Conservation (phyloP, 78 protist genomes). For the Isochrysis galbana region DNA sequence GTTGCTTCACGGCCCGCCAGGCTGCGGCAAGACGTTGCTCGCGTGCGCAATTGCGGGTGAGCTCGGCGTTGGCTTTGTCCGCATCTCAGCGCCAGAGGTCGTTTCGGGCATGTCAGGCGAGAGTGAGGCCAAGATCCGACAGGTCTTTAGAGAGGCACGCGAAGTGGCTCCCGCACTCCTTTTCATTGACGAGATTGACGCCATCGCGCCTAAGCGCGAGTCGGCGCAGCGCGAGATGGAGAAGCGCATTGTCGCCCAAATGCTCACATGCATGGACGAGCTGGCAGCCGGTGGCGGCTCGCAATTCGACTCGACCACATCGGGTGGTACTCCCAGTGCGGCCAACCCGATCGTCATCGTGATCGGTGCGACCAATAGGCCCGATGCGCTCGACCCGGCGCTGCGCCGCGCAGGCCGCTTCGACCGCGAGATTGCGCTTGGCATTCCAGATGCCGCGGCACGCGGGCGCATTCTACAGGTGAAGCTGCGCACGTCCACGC, state of each 20-base stretch:
- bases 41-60: conserved; percentile 92
- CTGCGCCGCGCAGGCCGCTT: conserved; percentile 94
- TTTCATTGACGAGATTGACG: conserved; percentile 97
- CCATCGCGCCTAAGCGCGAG: conserved; percentile 94
- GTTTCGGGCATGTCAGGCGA: conserved; percentile 94
- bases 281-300: background rate
- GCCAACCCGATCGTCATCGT: background rate
- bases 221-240: conserved; percentile 94
- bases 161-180: conserved; percentile 86
- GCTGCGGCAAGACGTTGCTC: conserved; percentile 92
- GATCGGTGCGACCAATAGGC: conserved; percentile 69
- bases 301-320: background rate
- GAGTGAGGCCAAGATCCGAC: conserved; percentile 81
- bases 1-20: conserved; percentile 95
- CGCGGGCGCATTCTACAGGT: conserved; percentile 32
- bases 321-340: background rate
- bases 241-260: conserved; percentile 96
- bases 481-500: too few relatives aligned
- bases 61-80: conserved; percentile 61
- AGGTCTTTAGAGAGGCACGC: background rate
- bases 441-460: conserved; percentile 79
- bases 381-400: conserved; percentile 92
- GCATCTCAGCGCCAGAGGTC: conserved; percentile 90
- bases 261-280: conserved; percentile 93
- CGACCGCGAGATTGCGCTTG: conserved; percentile 67